Conservation (phyloP, 352 stramenopile species). For the Saprolegnia diclina region DNA sequence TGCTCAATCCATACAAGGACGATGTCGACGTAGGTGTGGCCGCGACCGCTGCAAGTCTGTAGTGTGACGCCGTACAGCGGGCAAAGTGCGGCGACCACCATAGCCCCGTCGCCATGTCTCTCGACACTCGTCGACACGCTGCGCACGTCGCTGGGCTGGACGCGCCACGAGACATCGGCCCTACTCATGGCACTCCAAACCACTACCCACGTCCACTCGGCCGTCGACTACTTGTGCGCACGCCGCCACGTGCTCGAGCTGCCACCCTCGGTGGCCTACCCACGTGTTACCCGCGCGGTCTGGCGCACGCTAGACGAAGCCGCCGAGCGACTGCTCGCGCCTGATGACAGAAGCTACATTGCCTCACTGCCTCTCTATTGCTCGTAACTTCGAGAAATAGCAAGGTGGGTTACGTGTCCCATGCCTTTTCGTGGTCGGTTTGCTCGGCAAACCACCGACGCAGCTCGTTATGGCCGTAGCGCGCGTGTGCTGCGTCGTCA, state of each 20-base stretch:
- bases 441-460: background rate
- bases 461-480: background rate
- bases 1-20: background rate
- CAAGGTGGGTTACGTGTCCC: background rate
- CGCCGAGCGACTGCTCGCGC: background rate
- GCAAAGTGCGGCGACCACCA: background rate
- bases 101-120: conserved; percentile 12
- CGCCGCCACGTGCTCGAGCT: background rate
- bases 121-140: background rate
- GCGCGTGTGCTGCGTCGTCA: background rate
- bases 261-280: background rate
- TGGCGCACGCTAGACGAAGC: conserved; percentile 4
- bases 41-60: background rate
- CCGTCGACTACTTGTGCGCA: conserved; percentile 8
- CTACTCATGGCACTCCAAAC: background rate
- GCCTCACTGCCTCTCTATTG: background rate
- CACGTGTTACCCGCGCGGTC: conserved; percentile 13
- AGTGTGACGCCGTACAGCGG: background rate
- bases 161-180: conserved; percentile 13
- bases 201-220: conserved; percentile 10
- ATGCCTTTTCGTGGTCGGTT: background rate
- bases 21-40: conserved; percentile 10
- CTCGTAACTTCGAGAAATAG: background rate
- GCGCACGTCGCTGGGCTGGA: conserved; percentile 11
- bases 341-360: conserved; percentile 11